Evolutionary conservation across 1,139 yeast species (phyloP).

Genomic region (Blastobotrys indianensis): DNA sequence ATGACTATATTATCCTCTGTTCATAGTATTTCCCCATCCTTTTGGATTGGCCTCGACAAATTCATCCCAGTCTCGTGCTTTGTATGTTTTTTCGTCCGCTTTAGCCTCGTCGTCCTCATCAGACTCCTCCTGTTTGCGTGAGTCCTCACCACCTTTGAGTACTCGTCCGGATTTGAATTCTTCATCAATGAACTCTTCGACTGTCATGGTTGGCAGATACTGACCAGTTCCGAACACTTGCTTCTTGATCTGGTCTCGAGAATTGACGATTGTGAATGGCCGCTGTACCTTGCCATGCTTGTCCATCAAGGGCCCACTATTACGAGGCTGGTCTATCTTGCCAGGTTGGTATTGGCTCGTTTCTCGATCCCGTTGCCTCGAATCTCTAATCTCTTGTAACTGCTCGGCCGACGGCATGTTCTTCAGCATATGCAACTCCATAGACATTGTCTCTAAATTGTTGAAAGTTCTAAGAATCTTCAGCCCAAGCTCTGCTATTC

Average conservation of each 20-base stretch:
- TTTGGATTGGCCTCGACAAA: constrained; percentile 81
- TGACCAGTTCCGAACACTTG: constrained; percentile 92
- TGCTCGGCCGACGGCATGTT: constrained; percentile 14
- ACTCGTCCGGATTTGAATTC: constrained; percentile 81
- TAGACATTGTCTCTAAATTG: constrained; percentile 46
- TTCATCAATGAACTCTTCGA: constrained; percentile 83
- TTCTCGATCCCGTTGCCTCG: neutral
- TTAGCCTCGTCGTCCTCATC: constrained; percentile 51
- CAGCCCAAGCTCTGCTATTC: constrained; percentile 49
- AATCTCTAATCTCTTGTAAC: neutral
- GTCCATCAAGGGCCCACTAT: constrained; percentile 12
- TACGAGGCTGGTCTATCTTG: constrained; percentile 2
- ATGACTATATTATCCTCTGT: constrained; percentile 54
- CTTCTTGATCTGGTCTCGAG: constrained; percentile 51
- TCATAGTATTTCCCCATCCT: constrained; percentile 76
- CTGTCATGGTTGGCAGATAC: constrained; percentile 87
- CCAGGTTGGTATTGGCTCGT: constrained; percentile 7
- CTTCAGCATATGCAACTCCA: constrained; percentile 52
- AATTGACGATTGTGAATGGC: constrained; percentile 71
- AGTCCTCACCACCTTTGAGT: constrained; percentile 44
- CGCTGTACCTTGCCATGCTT: constrained; percentile 61
- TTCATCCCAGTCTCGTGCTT: constrained; percentile 85
- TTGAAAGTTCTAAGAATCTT: constrained; percentile 50
- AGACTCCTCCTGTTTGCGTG: constrained; percentile 35
- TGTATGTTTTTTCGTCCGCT: constrained; percentile 51